Percentiles rank a stretch among this genome's conserved stretches.
Evolutionary conservation across 2,329 filamentous ascomycete genomes (phyloP).

Genomic region (Scytalidium lignicola): DNA sequence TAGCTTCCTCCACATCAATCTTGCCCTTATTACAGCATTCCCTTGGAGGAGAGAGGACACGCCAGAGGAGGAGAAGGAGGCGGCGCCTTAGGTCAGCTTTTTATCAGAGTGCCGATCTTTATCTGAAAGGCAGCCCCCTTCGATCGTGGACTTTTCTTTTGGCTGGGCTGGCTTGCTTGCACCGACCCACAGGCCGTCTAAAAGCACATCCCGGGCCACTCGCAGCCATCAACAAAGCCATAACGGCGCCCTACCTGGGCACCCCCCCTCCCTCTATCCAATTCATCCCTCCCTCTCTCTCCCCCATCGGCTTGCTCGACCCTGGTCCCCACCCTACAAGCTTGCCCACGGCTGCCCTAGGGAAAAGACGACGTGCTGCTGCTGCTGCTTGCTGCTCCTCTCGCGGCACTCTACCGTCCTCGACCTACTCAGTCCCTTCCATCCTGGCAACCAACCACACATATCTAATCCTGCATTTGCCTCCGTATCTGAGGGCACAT

Average conservation of each 20-base stretch:
- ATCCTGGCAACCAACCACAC: constrained; percentile 19
- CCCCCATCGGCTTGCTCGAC: not conserved
- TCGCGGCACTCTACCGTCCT: not conserved
- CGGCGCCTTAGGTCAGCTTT: not conserved
- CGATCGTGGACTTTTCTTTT: not conserved
- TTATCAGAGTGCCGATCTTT: not conserved
- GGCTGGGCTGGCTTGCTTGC: no score
- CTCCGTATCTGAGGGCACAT: constrained; percentile 20
- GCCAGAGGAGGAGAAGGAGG: no score
- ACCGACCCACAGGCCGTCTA: no score
- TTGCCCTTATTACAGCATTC: not conserved
- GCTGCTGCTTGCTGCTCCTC: not conserved
- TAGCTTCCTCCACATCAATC: not conserved
- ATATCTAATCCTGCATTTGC: constrained; percentile 10
- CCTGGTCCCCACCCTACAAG: not conserved
- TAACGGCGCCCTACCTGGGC: not conserved
- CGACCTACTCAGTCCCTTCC: no score
- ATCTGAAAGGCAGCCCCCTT: not conserved
- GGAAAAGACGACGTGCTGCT: not conserved
- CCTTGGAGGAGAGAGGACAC: no score
- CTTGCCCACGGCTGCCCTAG: no score
- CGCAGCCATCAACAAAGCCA: not conserved
- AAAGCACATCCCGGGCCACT: not conserved
- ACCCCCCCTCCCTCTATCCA: not conserved
- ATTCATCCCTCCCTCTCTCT: no score